Evolutionary conservation across 768 basidiomycete genomes (phyloP), one percentile per base, ranked within the genome.

Genomic region (Mycena amicta): DNA sequence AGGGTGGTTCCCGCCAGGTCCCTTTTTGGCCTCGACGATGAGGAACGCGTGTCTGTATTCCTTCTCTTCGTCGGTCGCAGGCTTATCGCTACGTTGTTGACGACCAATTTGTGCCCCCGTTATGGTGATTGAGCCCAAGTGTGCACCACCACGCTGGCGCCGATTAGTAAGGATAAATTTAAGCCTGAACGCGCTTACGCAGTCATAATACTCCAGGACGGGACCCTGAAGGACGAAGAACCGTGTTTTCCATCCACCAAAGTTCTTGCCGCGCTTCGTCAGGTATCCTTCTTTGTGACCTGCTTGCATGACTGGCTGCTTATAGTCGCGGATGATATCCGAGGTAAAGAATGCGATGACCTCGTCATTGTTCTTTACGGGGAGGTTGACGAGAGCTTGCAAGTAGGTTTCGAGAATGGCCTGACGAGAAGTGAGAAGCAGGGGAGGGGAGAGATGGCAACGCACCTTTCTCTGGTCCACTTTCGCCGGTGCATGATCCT

Each of bases 21-120:
- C 85, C 62, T 84, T 89, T 73, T 86, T 91, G 20, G 86, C 86
- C 72, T 97, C 95, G 60, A 98, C 93, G 67, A 99, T 92, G 61
- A 99, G 85, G 75, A 99, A 98, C 1, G 97, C 97, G 70, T 99
- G 97, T 23, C 95, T 86, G 65, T 97, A 97, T 64, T 96, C 92
- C 68, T 93, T 92, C 66, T 97, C 94, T 53, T 95, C 93, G 60
- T 90, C 89, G 1, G 80, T 75, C 41, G 80, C 76, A 6, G 83
- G 68, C 62, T 75, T 81, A 37, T 81, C 71, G 40, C 80, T 81
- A 63, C 84, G 83, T 69, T 97, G 93, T 68, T 98, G 97, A 28
- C 96, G 87, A 11, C 96, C 97, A 58, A 99, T 98, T 68, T 97
- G 93, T 26, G 97, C 95, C 41, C 89, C 89, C n/a, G 91, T 88